These are phyloP conservation scores for Lactifluus echinatus DNA, from an alignment of 768 basidiomycete genomes.

Conservation along the genomic window DNA sequence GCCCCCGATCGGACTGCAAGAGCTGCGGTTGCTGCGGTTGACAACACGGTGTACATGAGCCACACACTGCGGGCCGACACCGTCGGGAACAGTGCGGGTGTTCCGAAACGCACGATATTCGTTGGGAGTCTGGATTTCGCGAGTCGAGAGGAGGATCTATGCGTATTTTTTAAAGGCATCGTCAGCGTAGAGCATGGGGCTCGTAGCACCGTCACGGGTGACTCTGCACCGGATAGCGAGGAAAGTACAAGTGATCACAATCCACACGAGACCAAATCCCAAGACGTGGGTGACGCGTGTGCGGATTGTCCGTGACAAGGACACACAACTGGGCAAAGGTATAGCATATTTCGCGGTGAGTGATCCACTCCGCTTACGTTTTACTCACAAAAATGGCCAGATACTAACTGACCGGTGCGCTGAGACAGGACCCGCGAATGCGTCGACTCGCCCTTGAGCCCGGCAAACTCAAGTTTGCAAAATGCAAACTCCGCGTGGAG, in stretches of 20 bases:
- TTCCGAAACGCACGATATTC: constrained; percentile 80
- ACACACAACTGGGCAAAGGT: constrained; percentile 90
- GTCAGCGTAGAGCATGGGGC: constrained; percentile 63
- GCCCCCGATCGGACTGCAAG: constrained; percentile 66
- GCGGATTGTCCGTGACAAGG: constrained; percentile 82
- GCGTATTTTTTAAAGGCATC: constrained; percentile 78
- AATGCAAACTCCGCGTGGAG: constrained; percentile 85
- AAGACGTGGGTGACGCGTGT: constrained; percentile 73
- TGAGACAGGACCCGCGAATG: constrained; percentile 71
- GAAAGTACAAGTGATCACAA: constrained; percentile 24
- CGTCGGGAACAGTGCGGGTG: constrained; percentile 39
- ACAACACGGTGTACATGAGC: constrained; percentile 68
- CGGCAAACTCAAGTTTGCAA: constrained; percentile 79
- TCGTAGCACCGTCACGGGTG: constrained; percentile 30
- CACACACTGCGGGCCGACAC: constrained; percentile 74
- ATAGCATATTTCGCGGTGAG: constrained; percentile 86
- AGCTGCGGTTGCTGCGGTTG: constrained; percentile 46
- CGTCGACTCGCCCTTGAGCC: constrained; percentile 83
- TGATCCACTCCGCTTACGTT: no score
- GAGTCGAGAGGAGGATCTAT: constrained; percentile 81
- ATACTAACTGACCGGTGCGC: background rate
- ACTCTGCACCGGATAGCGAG: constrained; percentile 25
- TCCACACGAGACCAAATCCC: constrained; percentile 28
- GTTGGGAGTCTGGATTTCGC: constrained; percentile 92
- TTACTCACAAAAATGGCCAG: no score